phyloP scores from a whole-genome alignment of 768 basidiomycete genomes.

The Amyloporia xantha region DNA sequence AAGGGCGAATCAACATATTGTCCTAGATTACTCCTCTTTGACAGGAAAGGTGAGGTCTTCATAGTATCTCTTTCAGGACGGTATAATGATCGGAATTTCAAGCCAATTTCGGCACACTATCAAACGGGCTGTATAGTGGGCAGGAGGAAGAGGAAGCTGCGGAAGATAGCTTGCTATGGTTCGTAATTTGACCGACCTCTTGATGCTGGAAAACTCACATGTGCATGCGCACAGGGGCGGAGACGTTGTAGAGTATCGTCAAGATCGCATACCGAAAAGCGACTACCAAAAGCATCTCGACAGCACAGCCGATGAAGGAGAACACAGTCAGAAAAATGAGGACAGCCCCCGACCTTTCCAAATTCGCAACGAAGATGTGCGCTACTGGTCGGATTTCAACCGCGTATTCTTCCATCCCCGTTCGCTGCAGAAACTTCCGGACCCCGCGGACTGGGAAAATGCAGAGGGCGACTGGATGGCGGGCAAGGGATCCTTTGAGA shows the following conservation, averaged over 20 bases:
- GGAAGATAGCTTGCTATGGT: slow-evolving; percentile 8
- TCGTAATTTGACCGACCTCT: no score
- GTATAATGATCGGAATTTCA: neutral
- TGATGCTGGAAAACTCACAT: no score
- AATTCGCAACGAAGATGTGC: slow-evolving; percentile 26
- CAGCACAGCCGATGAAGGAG: slow-evolving; percentile 18
- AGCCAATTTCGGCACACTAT: slow-evolving; percentile 65
- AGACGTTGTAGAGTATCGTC: slow-evolving; percentile 41
- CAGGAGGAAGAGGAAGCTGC: slow-evolving; percentile 12
- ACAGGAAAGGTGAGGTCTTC: slow-evolving; percentile 58
- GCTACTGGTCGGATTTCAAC: slow-evolving; percentile 67
- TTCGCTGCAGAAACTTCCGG: slow-evolving; percentile 58
- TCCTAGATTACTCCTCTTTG: slow-evolving; percentile 62
- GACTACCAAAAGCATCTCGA: slow-evolving; percentile 45
- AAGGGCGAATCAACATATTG: slow-evolving; percentile 45
- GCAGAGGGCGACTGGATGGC: slow-evolving; percentile 49
- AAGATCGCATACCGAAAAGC: slow-evolving; percentile 46
- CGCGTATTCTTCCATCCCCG: slow-evolving; percentile 59
- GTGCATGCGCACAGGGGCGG: slow-evolving; percentile 55
- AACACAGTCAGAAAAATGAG: slow-evolving; percentile 3
- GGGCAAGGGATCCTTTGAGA: slow-evolving; percentile 44
- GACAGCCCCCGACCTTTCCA: neutral
- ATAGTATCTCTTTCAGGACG: no score
- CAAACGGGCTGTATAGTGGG: slow-evolving; percentile 33
- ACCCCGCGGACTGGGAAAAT: slow-evolving; percentile 48